These are phyloP conservation scores for Nephelium lappaceum DNA, from an alignment of 345 rosid genomes.

Conservation along the genomic window DNA sequence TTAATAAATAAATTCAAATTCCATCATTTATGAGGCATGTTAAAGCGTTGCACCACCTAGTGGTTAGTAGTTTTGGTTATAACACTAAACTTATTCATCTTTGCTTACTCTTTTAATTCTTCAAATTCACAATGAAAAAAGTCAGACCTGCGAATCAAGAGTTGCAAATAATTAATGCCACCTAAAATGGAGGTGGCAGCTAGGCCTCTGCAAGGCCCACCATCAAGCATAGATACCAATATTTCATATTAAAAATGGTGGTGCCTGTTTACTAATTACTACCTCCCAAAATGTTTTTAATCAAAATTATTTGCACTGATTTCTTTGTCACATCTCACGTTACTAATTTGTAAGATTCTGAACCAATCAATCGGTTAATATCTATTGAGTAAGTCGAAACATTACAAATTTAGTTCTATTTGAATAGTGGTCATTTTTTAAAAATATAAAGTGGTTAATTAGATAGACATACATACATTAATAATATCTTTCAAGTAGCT, in stretches of 20 bases:
- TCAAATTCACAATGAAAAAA: background rate
- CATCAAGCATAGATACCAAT: background rate
- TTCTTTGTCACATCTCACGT: no score
- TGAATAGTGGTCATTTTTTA: no score
- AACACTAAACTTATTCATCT: background rate
- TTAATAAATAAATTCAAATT: no score
- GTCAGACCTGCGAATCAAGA: background rate
- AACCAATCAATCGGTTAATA: no score
- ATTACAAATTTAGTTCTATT: no score
- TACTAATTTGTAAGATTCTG: no score
- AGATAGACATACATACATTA: background rate
- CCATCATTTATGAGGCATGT: background rate
- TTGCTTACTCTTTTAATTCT: background rate
- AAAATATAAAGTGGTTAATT: no score
- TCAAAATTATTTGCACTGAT: no score
- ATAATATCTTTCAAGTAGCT: background rate
- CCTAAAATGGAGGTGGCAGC: background rate
- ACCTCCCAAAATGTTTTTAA: background rate
- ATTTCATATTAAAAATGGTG: background rate
- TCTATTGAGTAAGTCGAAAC: no score
- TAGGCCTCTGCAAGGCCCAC: background rate
- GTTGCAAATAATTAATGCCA: constrained; percentile 8
- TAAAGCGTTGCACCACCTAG: background rate
- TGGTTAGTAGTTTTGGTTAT: background rate
- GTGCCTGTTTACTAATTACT: no score